Base-by-base conservation (phyloP, 1,284 basidiomycete species). In the Ganoderma meredithae region DNA sequence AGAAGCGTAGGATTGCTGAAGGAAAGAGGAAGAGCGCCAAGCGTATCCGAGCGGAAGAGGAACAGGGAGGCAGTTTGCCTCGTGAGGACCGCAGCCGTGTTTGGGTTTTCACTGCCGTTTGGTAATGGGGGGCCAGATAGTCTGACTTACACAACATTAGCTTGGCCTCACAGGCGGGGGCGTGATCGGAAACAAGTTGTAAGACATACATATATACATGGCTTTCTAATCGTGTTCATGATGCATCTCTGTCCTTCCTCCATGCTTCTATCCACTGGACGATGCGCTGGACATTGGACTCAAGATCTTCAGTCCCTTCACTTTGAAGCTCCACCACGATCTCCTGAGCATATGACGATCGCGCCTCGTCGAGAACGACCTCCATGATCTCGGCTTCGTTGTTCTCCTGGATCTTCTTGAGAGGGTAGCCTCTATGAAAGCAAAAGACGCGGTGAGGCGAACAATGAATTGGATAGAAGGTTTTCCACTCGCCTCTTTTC, bases 341-440 rank as follows among this genome's bases (percentile, higher is more conserved):
- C 79, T 95, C 92, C 27, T 86, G 79, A 0, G 91, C 88, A 79
- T 99, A 99, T 0, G 94, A 94, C 49, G 90, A 89, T 44, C 90
- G 85, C 2, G 97, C 97, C 79, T 99, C 97, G 56, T 95, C 93
- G 10, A 94, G 83, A 31, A 98, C 92, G 43, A 96, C 91, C 76
- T 95, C 88, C 97, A 99, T 98, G 78, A 99, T 99, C 81, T 99
- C 97, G 10, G 97, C 96, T 75, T 97, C 92, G 81, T 99, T 97
- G 80, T 99, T 99, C 81, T 99, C 98, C 78, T 97, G 93, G 12
- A 99, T 95, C 83, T 99, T 99, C 78, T 95, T 94, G 59, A 96
- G 80, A 0, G 93, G 83, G 78, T 99, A 99, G 13, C 89, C 88
- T 72, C 97, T 98, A 78, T 10, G 62, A 62, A 63, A 19, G 27